These are phyloP conservation scores for Scedosporium minutisporum DNA, from an alignment of 2,329 filamentous ascomycete species.

Conservation along the genomic window DNA sequence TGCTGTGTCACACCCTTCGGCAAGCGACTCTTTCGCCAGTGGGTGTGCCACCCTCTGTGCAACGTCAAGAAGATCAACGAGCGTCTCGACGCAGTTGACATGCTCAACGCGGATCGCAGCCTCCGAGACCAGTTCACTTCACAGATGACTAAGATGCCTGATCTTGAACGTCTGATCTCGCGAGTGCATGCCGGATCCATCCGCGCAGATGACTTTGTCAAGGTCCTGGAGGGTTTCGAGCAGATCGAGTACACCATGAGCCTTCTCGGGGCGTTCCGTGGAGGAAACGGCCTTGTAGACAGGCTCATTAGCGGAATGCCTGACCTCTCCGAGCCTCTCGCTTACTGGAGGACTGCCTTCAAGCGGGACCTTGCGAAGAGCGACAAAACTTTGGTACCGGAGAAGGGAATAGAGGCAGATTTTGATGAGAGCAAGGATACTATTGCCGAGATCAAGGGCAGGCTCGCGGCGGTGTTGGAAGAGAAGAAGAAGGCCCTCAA, in stretches of 20 bases:
- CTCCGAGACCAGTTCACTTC: slow-evolving; percentile 81
- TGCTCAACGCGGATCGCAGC: slow-evolving; percentile 72
- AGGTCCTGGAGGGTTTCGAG: slow-evolving; percentile 90
- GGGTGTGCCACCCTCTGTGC: slow-evolving; percentile 92
- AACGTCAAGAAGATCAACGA: slow-evolving; percentile 85
- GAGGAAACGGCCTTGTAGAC: slow-evolving; percentile 75
- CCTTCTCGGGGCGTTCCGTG: slow-evolving; percentile 61
- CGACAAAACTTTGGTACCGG: slow-evolving; percentile 73
- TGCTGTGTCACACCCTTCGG: slow-evolving; percentile 94
- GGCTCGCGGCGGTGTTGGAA: slow-evolving; percentile 62
- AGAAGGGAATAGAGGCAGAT: slow-evolving; percentile 79
- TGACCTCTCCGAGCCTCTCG: slow-evolving; percentile 61
- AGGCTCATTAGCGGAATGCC: slow-evolving; percentile 81
- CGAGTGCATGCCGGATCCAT: slow-evolving; percentile 89
- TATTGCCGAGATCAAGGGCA: slow-evolving; percentile 65
- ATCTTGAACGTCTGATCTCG: slow-evolving; percentile 88
- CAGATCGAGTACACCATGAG: slow-evolving; percentile 93
- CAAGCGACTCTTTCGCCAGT: slow-evolving; percentile 90
- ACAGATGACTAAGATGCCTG: slow-evolving; percentile 83
- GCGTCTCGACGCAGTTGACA: slow-evolving; percentile 85
- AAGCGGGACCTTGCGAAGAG: slow-evolving; percentile 71
- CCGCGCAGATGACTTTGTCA: slow-evolving; percentile 83
- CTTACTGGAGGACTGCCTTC: slow-evolving; percentile 87
- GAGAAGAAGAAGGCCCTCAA: slow-evolving; percentile 64
- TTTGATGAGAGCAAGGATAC: slow-evolving; percentile 76